These are phyloP conservation scores for Coniferiporia weirii DNA, from an alignment of 1,284 basidiomycete genomes.

Conservation along the genomic window DNA sequence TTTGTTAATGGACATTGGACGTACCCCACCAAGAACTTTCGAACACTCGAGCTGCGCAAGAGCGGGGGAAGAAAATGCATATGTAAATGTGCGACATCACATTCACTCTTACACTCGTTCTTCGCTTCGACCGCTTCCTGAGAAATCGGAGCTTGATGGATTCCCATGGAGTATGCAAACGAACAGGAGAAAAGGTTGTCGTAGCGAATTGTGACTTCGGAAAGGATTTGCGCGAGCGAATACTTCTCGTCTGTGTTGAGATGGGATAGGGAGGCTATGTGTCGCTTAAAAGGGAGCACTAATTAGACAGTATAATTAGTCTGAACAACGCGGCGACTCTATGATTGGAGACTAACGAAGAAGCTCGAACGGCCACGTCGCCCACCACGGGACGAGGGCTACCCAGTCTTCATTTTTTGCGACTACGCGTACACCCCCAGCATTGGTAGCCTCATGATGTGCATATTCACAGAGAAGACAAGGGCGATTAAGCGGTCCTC, in stretches of 20 bases:
- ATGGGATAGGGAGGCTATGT: slow-evolving; percentile 65
- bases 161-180: slow-evolving; percentile 96
- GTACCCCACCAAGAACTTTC: slow-evolving; percentile 90
- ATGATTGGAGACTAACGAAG: slow-evolving; percentile 45
- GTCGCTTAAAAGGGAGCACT: slow-evolving; percentile 79
- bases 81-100: slow-evolving; percentile 76
- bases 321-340: slow-evolving; percentile 1
- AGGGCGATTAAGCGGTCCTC: slow-evolving; percentile 53
- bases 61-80: slow-evolving; percentile 89
- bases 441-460: slow-evolving; percentile 54
- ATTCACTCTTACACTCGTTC: slow-evolving; percentile 34
- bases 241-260: slow-evolving; percentile 57
- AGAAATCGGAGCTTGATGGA: slow-evolving; percentile 77
- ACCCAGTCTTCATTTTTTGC: slow-evolving; percentile 77
- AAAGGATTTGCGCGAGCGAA: slow-evolving; percentile 63
- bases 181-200: slow-evolving; percentile 85
- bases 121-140: slow-evolving; percentile 22
- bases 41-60: slow-evolving; percentile 74
- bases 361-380: slow-evolving; percentile 91
- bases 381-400: slow-evolving; percentile 94
- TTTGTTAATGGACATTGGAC: slow-evolving; percentile 25
- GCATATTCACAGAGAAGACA: slow-evolving; percentile 87
- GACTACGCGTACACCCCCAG: slow-evolving; percentile 57
- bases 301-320: not conserved
- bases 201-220: slow-evolving; percentile 67